A percentile compares a stretch with the other conserved stretches of the same genome.
phyloP scores from a whole-genome alignment of 371 early-diverging fungal genomes.

The Capillidium heterosporum region DNA sequence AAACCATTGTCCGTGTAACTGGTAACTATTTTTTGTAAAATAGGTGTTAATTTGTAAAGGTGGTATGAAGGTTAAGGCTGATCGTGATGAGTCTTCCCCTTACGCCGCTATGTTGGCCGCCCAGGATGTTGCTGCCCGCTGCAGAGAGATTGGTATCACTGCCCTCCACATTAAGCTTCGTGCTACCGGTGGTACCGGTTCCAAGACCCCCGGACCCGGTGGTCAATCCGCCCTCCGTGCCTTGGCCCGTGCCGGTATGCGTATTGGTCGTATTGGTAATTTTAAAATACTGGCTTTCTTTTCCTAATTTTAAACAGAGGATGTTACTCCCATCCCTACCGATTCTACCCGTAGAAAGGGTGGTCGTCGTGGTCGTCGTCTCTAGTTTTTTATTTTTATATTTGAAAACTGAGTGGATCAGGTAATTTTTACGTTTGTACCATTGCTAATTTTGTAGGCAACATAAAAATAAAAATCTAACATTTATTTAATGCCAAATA shows the following conservation, averaged over 20 bases:
- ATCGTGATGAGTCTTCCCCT: constrained; percentile 99
- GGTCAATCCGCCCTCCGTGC: constrained; percentile 99
- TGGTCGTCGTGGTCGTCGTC: constrained; percentile 99
- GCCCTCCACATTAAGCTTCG: constrained; percentile 99
- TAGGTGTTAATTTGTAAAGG: constrained; percentile 21
- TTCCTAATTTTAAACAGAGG: constrained; percentile 38
- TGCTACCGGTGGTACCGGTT: constrained; percentile 99
- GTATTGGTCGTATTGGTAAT: constrained; percentile 82
- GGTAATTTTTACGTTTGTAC: too few relatives aligned
- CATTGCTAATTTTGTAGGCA: too few relatives aligned
- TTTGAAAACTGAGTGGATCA: not conserved
- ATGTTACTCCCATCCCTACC: constrained; percentile 98
- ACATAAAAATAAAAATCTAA: too few relatives aligned
- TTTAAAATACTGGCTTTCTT: constrained; percentile 13
- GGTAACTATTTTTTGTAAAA: constrained; percentile 35
- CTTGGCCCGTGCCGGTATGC: constrained; percentile 97
- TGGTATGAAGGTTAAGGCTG: constrained; percentile 99
- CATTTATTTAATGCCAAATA: too few relatives aligned
- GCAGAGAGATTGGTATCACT: constrained; percentile 98
- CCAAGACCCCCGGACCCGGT: constrained; percentile 99
- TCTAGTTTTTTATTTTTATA: constrained; percentile 32
- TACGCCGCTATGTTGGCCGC: constrained; percentile 99
- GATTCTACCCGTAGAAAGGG: constrained; percentile 99
- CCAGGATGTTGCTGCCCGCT: constrained; percentile 97
- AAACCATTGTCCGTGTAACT: constrained; percentile 98